These are phyloP conservation scores for Lipomyces spencermartinsiae DNA, from an alignment of 805 yeast species.

Conservation along the genomic window DNA sequence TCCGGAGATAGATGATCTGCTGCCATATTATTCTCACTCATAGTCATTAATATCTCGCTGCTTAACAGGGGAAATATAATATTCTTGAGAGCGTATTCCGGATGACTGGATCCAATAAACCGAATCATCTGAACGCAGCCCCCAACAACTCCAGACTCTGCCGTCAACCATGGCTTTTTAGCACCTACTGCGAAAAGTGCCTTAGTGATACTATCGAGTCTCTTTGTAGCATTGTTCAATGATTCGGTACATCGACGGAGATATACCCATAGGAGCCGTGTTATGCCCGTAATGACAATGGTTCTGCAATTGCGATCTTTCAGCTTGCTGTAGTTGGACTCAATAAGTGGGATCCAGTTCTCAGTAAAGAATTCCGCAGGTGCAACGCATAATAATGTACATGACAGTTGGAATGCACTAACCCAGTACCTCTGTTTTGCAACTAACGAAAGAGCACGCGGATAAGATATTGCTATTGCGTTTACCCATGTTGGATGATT, in stretches of 20 bases:
- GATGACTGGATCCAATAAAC: conserved; percentile 76
- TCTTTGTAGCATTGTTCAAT: conserved; percentile 81
- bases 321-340: conserved; percentile 62
- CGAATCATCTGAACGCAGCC: conserved; percentile 78
- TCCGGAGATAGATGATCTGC: conserved; percentile 74
- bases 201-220: conserved; percentile 68
- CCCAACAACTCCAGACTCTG: conserved; percentile 65
- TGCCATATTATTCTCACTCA: conserved; percentile 50
- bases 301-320: conserved; percentile 68
- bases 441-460: conserved; percentile 55
- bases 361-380: conserved; percentile 74
- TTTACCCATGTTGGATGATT: conserved; percentile 95
- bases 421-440: conserved; percentile 64
- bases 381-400: conserved; percentile 79
- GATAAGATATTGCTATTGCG: conserved; percentile 69
- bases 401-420: conserved; percentile 66
- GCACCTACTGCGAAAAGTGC: conserved; percentile 55
- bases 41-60: conserved; percentile 32
- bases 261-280: conserved; percentile 89
- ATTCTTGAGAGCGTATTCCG: conserved; percentile 80
- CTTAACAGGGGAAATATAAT: conserved; percentile 72
- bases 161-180: conserved; percentile 78
- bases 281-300: conserved; percentile 65
- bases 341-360: conserved; percentile 75
- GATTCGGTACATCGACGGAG: conserved; percentile 87